A percentile compares a stretch with the other conserved stretches of the same genome.
Evolutionary conservation across 768 basidiomycete genomes (phyloP).

Genomic region (Lactarius sanguifluus): DNA sequence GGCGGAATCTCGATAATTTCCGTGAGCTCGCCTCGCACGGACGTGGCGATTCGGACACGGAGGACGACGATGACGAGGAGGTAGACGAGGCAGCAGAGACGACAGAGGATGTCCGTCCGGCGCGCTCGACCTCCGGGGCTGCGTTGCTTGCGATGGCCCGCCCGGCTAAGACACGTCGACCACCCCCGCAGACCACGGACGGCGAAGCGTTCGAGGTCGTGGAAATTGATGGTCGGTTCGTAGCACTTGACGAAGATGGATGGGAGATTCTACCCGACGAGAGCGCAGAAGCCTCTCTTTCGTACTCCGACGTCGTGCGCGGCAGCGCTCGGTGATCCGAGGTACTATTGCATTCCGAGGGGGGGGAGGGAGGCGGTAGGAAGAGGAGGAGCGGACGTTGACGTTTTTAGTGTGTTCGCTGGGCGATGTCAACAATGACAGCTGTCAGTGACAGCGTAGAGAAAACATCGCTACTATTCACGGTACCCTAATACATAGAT

Average conservation of each 20-base stretch:
- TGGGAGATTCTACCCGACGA: constrained; percentile 26
- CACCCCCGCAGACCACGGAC: constrained; percentile 10
- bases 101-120: background rate
- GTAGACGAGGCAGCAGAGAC: background rate
- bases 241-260: constrained; percentile 24
- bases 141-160: constrained; percentile 22
- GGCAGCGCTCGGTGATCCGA: constrained; percentile 4
- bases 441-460: constrained; percentile 8
- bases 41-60: background rate
- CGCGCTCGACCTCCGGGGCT: constrained; percentile 8
- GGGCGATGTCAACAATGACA: constrained; percentile 23
- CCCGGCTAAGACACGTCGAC: constrained; percentile 11
- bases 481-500: constrained; percentile 24
- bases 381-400: background rate
- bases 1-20: constrained; percentile 11
- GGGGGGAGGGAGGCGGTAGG: background rate
- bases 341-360: background rate
- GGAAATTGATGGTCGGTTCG: constrained; percentile 22
- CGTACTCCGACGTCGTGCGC: constrained; percentile 26
- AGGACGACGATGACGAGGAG: background rate
- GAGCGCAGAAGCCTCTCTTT: background rate
- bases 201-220: constrained; percentile 24
- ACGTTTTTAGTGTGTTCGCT: constrained; percentile 12
- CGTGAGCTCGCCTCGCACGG: background rate
- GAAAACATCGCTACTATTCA: constrained; percentile 23